Percentiles rank a stretch among this genome's conserved stretches.
Evolutionary conservation across 139 green algal species (phyloP).

Genomic region (Zygnema cylindricum): DNA sequence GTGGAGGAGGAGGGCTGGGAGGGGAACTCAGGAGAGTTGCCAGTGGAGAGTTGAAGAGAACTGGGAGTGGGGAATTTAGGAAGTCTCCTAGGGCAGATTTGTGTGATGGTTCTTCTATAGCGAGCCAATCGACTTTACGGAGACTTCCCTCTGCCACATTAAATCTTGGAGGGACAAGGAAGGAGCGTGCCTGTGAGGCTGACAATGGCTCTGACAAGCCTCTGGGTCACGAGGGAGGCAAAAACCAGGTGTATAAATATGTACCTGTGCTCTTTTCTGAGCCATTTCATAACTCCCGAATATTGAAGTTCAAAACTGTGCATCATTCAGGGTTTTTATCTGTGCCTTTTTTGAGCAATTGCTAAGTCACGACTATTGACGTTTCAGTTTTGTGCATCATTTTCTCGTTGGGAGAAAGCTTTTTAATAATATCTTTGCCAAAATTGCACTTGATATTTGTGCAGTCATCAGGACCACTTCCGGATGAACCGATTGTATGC

Average conservation of each 20-base stretch:
- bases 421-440: neutral
- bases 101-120: neutral
- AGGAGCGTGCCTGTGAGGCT: neutral
- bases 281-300: too few relatives aligned
- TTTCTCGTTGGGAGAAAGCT: neutral
- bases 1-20: neutral
- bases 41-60: neutral
- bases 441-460: neutral
- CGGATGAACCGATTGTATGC: conserved; percentile 41
- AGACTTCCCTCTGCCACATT: neutral
- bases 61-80: conserved; percentile 13
- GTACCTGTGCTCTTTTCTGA: neutral
- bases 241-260: neutral
- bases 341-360: neutral
- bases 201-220: neutral
- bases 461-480: conserved; percentile 11
- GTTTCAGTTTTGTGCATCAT: neutral
- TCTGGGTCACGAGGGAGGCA: neutral
- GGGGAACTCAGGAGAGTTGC: neutral
- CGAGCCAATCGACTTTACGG: neutral
- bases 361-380: too few relatives aligned
- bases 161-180: neutral
- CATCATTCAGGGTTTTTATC: neutral
- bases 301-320: too few relatives aligned
- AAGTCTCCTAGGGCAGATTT: conserved; percentile 1